These are phyloP conservation scores for Mallotus repandus DNA, from an alignment of 441 rosid species.

Conservation along the genomic window DNA sequence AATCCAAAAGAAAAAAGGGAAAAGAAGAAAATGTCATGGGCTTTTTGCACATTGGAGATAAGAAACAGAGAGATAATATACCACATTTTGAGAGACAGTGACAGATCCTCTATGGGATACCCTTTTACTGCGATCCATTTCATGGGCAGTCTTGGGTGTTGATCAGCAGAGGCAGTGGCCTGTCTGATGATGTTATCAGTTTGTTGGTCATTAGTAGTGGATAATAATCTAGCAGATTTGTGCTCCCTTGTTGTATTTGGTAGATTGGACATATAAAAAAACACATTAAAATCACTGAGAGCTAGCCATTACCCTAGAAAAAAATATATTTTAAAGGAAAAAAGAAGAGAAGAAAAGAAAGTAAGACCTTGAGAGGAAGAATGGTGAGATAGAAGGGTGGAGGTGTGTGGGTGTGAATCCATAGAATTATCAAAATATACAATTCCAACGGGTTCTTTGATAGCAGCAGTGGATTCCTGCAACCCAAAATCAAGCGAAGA, in stretches of 20 bases:
- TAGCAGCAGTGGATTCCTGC: constrained; percentile 51
- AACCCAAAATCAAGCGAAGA: constrained; percentile 11
- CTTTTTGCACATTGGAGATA: not conserved
- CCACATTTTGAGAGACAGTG: constrained; percentile 32
- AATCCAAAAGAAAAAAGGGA: no score
- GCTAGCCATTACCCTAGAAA: not conserved
- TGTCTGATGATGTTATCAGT: constrained; percentile 42
- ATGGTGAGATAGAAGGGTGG: constrained; percentile 16
- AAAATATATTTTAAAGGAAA: no score
- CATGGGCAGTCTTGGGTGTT: constrained; percentile 17
- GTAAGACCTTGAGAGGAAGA: not conserved
- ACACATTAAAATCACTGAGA: constrained; percentile 18
- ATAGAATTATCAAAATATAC: constrained; percentile 45
- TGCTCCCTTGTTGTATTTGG: constrained; percentile 45
- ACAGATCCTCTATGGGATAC: constrained; percentile 4
- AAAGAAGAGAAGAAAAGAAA: not conserved
- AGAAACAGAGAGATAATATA: constrained; percentile 16
- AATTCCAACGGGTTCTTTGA: constrained; percentile 51
- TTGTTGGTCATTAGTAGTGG: constrained; percentile 42
- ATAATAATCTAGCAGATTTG: constrained; percentile 59
- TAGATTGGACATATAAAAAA: constrained; percentile 17
- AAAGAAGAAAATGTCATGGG: not conserved
- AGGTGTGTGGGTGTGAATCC: constrained; percentile 8
- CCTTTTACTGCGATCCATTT: constrained; percentile 1
- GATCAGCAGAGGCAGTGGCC: constrained; percentile 32